Percentiles rank a stretch among this genome's conserved stretches.
These are phyloP conservation scores for Pulveroboletus frians DNA, from an alignment of 768 basidiomycete species.

Conservation along the genomic window DNA sequence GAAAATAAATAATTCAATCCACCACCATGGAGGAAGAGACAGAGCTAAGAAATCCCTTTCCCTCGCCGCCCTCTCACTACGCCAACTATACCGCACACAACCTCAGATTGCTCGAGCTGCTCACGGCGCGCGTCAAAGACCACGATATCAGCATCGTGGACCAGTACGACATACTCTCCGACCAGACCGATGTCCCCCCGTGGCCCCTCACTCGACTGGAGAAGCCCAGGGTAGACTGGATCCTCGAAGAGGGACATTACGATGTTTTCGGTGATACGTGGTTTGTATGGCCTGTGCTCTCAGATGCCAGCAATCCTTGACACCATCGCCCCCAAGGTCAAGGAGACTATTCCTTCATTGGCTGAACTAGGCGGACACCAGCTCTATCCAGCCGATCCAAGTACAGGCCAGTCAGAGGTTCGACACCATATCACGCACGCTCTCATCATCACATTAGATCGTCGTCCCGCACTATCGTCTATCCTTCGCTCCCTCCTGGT, in stretches of 20 bases:
- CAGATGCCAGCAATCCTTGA: conserved; percentile 13
- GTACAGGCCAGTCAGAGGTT: conserved; percentile 45
- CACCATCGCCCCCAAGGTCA: conserved; percentile 47
- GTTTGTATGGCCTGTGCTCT: conserved; percentile 56
- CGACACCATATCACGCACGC: not conserved
- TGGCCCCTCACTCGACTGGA: conserved; percentile 75
- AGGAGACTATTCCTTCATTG: conserved; percentile 78
- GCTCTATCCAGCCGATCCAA: conserved; percentile 71
- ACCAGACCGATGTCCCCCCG: conserved; percentile 70
- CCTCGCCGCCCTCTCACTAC: conserved; percentile 84
- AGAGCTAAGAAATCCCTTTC: conserved; percentile 82
- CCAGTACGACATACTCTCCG: conserved; percentile 61
- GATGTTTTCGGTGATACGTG: conserved; percentile 84
- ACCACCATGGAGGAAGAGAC: conserved; percentile 50
- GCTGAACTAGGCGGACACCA: conserved; percentile 77
- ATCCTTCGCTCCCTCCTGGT: conserved; percentile 74
- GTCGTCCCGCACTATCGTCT: conserved; percentile 66
- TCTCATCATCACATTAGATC: conserved; percentile 45
- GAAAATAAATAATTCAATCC: not conserved
- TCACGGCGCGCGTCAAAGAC: conserved; percentile 49
- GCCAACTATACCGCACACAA: conserved; percentile 72
- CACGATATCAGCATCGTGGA: conserved; percentile 36
- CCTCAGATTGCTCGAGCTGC: conserved; percentile 57
- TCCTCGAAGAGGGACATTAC: conserved; percentile 79
- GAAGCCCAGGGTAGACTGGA: conserved; percentile 88